Evolutionary conservation across 1,284 basidiomycete genomes (phyloP).

Genomic region (Anthracocystis panici-leucophaei): DNA sequence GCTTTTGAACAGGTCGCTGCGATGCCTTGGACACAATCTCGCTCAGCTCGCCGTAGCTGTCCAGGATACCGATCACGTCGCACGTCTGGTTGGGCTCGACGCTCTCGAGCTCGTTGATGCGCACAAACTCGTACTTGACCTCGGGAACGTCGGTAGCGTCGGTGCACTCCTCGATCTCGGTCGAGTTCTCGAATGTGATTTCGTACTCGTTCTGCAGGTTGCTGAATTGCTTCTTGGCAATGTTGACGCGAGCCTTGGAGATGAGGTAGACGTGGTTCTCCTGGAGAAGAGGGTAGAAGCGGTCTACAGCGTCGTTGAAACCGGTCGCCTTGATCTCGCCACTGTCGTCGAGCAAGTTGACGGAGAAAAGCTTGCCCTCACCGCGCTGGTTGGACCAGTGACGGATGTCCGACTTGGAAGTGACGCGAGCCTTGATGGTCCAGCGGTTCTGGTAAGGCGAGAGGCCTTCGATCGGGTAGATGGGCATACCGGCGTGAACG

Average conservation of each 20-base stretch:
- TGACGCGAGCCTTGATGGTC: conserved; percentile 96
- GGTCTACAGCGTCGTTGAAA: conserved; percentile 89
- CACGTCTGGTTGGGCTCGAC: conserved; percentile 70
- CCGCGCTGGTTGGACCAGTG: conserved; percentile 90
- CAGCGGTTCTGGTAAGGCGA: conserved; percentile 96
- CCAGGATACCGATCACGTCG: conserved; percentile 65
- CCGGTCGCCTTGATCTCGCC: conserved; percentile 75
- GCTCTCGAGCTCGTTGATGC: conserved; percentile 63
- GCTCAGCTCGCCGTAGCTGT: conserved; percentile 63
- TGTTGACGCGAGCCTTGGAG: conserved; percentile 88
- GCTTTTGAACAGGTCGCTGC: conserved; percentile 66
- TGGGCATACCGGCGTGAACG: conserved; percentile 68
- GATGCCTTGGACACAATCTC: conserved; percentile 67
- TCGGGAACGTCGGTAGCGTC: conserved; percentile 67
- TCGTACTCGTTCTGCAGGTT: conserved; percentile 94
- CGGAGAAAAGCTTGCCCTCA: conserved; percentile 94
- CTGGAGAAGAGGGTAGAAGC: conserved; percentile 83
- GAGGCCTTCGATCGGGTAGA: conserved; percentile 91
- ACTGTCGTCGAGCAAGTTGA: conserved; percentile 93
- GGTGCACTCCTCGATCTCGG: conserved; percentile 67
- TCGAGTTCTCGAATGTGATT: conserved; percentile 80
- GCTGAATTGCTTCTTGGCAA: conserved; percentile 97
- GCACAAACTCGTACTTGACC: conserved; percentile 68
- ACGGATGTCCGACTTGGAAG: conserved; percentile 88
- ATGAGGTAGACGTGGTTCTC: conserved; percentile 95